These are phyloP conservation scores for Claviceps citrina DNA, from an alignment of 2,329 filamentous ascomycete genomes.

Conservation along the genomic window DNA sequence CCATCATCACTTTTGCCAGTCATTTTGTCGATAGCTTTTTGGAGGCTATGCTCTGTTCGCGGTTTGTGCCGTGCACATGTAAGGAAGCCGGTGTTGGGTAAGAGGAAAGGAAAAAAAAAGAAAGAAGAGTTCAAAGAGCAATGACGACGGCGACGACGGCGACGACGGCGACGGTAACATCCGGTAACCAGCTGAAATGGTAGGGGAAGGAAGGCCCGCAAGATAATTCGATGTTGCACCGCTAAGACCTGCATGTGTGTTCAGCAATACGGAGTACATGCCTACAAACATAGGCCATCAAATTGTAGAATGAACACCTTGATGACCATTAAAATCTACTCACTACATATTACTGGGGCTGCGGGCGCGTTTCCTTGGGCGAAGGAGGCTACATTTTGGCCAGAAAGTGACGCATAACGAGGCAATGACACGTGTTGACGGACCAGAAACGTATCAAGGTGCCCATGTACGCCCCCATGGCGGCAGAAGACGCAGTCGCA, in stretches of 20 bases:
- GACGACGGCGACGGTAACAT: background rate
- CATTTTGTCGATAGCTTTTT: background rate
- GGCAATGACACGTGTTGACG: constrained; percentile 5
- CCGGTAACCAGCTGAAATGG: background rate
- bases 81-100: background rate
- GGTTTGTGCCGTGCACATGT: background rate
- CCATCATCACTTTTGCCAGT: background rate
- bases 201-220: background rate
- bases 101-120: background rate
- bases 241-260: background rate
- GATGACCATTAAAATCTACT: background rate
- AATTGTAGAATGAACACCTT: background rate
- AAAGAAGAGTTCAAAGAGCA: background rate
- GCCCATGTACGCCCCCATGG: background rate
- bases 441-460: background rate
- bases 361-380: background rate
- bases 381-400: background rate
- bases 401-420: constrained; percentile 2
- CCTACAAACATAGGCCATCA: background rate
- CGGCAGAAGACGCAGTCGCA: background rate
- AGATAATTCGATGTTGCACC: constrained; percentile 1
- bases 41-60: background rate
- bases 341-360: background rate
- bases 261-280: background rate
- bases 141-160: background rate